Evolutionary conservation across 495 filamentous ascomycete species (phyloP).

Genomic region (Hypoxylon subgilvum): DNA sequence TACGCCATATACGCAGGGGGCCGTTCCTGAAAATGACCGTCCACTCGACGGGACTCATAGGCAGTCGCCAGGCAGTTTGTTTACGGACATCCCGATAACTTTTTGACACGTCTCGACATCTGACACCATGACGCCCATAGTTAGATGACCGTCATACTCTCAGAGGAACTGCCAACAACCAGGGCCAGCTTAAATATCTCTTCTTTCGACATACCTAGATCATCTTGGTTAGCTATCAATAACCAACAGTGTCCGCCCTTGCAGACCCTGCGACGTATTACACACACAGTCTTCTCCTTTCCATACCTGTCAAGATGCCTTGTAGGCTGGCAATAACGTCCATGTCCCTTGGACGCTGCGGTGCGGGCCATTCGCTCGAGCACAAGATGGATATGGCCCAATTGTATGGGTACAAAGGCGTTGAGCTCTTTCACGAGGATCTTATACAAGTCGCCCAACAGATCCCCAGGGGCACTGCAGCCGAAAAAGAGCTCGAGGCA

Average conservation of each 20-base stretch:
- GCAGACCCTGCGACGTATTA: too few relatives aligned
- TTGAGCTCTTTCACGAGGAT: conserved; percentile 85
- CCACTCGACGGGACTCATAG: not conserved
- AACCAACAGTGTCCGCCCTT: too few relatives aligned
- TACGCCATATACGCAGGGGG: conserved; percentile 31
- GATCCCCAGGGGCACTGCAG: conserved; percentile 38
- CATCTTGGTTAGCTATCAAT: too few relatives aligned
- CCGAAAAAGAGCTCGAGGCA: conserved; percentile 61
- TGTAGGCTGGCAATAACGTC: conserved; percentile 64
- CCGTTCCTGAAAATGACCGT: conserved; percentile 11
- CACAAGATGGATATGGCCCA: conserved; percentile 71
- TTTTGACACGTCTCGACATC: too few relatives aligned
- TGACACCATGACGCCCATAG: too few relatives aligned
- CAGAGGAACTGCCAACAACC: too few relatives aligned
- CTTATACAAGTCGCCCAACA: conserved; percentile 64
- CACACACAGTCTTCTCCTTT: too few relatives aligned
- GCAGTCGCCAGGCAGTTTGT: not conserved
- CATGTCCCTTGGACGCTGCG: conserved; percentile 72
- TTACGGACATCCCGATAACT: not conserved
- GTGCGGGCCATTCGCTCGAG: conserved; percentile 62
- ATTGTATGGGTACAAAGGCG: conserved; percentile 68
- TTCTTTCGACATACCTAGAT: too few relatives aligned
- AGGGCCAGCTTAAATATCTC: too few relatives aligned
- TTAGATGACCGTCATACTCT: too few relatives aligned
- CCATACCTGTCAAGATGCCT: conserved; percentile 45